phyloP scores from a whole-genome alignment of 139 green algal species.

The Protoeuglena noctilucae region DNA sequence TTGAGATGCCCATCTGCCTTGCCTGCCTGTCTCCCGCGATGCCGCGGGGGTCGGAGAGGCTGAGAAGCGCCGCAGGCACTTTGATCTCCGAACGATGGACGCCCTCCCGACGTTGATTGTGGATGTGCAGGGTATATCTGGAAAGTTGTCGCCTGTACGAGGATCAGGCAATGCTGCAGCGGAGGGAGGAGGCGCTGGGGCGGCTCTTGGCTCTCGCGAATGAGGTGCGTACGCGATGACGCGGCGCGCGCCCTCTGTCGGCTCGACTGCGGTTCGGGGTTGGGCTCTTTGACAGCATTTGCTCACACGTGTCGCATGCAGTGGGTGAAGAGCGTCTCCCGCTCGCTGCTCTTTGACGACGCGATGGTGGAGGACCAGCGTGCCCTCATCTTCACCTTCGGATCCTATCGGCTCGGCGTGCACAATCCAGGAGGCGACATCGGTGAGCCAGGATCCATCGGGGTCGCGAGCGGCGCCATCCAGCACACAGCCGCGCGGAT shows the following conservation, averaged over 20 bases:
- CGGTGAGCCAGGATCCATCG: no score
- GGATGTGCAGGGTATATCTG: conserved; percentile 32
- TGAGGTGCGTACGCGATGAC: not conserved
- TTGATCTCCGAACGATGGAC: no score
- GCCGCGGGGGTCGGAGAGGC: no score
- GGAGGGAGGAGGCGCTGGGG: conserved; percentile 44
- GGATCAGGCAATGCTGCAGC: conserved; percentile 20
- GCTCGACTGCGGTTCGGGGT: conserved; percentile 3
- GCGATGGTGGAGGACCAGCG: conserved; percentile 40
- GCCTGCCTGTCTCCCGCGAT: no score
- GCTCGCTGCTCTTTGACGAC: not conserved
- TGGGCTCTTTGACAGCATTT: no score
- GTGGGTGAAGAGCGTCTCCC: not conserved
- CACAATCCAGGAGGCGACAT: conserved; percentile 89
- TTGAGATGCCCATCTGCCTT: no score
- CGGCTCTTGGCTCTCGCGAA: conserved; percentile 14
- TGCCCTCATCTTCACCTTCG: conserved; percentile 83
- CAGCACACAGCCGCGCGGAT: no score
- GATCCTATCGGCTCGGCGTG: conserved; percentile 82
- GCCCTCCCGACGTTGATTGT: no score
- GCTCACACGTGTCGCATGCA: not conserved
- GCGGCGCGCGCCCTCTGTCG: conserved; percentile 14
- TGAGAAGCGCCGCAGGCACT: no score
- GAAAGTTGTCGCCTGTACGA: conserved; percentile 36
- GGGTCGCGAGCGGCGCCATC: no score